phyloP scores from a whole-genome alignment of 257 asterid genomes.

The Capsicum pubescens region DNA sequence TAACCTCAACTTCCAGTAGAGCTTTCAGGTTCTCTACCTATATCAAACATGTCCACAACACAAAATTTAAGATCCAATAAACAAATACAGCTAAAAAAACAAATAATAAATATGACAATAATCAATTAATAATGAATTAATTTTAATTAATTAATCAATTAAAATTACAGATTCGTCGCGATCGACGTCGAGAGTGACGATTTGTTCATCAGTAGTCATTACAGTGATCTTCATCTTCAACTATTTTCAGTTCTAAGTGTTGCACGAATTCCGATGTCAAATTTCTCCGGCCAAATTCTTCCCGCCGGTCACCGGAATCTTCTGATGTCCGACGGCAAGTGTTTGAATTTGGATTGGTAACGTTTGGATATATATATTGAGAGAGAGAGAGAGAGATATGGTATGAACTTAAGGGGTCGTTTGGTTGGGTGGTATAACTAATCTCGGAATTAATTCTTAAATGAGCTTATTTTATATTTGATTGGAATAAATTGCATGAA shows the following conservation, averaged over 20 bases:
- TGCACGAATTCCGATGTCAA: not conserved
- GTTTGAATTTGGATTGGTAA: too few species aligned
- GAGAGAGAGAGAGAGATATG: too few species aligned
- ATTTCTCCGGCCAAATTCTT: not conserved
- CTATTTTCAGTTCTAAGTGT: not conserved
- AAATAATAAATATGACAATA: not conserved
- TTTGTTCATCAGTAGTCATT: slow-evolving; percentile 93
- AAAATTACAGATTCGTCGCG: slow-evolving; percentile 82
- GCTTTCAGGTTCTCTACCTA: slow-evolving; percentile 99
- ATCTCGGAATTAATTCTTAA: too few species aligned
- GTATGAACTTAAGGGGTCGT: too few species aligned
- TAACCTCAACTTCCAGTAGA: slow-evolving; percentile 95
- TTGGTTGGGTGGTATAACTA: too few species aligned
- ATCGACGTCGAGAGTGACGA: slow-evolving; percentile 83
- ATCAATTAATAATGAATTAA: slow-evolving; percentile 33
- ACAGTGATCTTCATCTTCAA: slow-evolving; percentile 91
- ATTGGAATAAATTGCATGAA: too few species aligned
- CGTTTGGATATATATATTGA: too few species aligned
- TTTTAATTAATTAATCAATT: too few species aligned
- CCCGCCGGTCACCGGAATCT: too few species aligned
- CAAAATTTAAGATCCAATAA: slow-evolving; percentile 24
- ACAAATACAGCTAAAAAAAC: not conserved
- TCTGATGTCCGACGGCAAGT: too few species aligned
- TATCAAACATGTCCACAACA: not conserved
- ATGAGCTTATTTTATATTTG: too few species aligned